Base-by-base conservation (phyloP, 176 grass and related monocot species). In the Zoysia pacifica region DNA sequence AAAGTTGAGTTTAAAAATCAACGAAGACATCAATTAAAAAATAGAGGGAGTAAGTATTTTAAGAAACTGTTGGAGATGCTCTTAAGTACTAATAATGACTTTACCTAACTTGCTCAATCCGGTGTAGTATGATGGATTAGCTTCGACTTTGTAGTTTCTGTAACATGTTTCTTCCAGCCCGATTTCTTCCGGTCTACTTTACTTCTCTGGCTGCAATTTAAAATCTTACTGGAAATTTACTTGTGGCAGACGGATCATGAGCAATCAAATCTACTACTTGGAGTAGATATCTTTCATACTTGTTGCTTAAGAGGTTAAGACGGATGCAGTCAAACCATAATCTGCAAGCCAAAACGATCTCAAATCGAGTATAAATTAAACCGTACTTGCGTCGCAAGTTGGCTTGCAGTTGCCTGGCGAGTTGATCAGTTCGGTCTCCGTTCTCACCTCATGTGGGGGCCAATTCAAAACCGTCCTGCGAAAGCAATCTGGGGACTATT, bases 381-480 rank as follows among this genome's bases (percentile, higher is more conserved):
- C 47, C 45, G 46, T 19, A 75, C 46, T 78, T 69, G 73, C 83
- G 61, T 78, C 87, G 78, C 60, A 78, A 82, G 78, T 62, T 67
- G 73, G 78, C 48, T 85, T 86, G 15, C 82, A 56, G 43, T 56
- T 90, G 79, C 65, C 64, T 85, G 73, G 83, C 35, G 7, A 74
- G 76, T 11, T 48, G 19, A 79, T 71, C 55, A 76, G 68, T 51
- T 53, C 11, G 60, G 73, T 61, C 71, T 44, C 51, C 61, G 46
- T 78, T 82, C n/a, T n/a, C n/a, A n/a, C n/a, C 78, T 44, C 48
- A 54, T 74, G 73, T 4, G 83, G 72, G 82, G 42, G 51, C 81
- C n/a, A n/a, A n/a, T 85, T 68, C 82, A n/a, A 87, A 87, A 89
- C 74, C 84, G 82, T 82, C 60, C 51, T 80, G 67, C 40, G 84